Evolutionary conservation across 345 rosid species (phyloP).

Genomic region (Gossypium bickii): DNA sequence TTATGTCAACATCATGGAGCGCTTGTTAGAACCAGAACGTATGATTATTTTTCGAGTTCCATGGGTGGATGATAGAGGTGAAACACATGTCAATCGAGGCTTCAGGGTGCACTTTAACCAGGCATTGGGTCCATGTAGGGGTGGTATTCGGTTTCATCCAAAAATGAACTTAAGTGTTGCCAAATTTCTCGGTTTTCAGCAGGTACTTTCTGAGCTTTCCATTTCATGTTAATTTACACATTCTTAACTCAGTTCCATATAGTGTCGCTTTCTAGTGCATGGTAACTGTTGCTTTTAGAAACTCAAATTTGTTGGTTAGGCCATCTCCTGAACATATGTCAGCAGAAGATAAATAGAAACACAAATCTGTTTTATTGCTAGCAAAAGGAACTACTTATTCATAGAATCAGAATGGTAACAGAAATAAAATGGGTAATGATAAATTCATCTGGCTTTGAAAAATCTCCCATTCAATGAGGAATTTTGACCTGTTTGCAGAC

Average conservation of each 20-base stretch:
- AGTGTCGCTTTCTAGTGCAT: conserved; percentile 7
- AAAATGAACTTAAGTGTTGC: conserved; percentile 80
- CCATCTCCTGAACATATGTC: not conserved
- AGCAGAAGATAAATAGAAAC: conserved; percentile 9
- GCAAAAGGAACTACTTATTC: not conserved
- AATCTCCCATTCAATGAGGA: not conserved
- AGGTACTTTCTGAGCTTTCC: conserved; percentile 44
- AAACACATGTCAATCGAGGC: conserved; percentile 93
- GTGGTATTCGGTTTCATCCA: conserved; percentile 95
- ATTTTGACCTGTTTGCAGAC: conserved; percentile 45
- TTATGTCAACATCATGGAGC: conserved; percentile 93
- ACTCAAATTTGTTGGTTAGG: not conserved
- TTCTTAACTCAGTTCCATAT: conserved; percentile 6
- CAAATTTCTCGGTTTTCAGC: conserved; percentile 93
- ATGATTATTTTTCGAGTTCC: conserved; percentile 92
- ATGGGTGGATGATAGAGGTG: conserved; percentile 98
- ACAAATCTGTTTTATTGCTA: not conserved
- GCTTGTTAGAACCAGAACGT: conserved; percentile 89
- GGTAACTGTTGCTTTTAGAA: not conserved
- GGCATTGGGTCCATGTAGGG: conserved; percentile 95
- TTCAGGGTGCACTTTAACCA: conserved; percentile 93
- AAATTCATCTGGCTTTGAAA: conserved; percentile 4
- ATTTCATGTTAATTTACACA: conserved; percentile 11
- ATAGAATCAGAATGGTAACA: not conserved
- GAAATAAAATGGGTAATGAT: not conserved